Evolutionary conservation across 2,329 filamentous ascomycete genomes (phyloP).

Genomic region (Hymenoscyphus scutula): DNA sequence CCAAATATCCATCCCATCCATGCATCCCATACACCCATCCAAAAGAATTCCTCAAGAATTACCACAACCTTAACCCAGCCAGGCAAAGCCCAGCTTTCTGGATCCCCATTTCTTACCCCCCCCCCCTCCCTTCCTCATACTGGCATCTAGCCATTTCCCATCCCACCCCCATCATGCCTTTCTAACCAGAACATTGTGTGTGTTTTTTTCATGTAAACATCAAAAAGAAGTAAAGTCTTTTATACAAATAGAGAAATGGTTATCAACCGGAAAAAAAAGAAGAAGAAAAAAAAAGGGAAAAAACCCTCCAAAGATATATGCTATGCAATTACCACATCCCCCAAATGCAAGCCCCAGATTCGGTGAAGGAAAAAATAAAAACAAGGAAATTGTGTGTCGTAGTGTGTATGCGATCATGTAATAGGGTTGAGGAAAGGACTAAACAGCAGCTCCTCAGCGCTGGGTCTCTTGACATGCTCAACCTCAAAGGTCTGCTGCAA

Average conservation of each 20-base stretch:
- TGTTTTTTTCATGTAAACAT: background rate
- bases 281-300: background rate
- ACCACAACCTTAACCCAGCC: no score
- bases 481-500: constrained; percentile 90
- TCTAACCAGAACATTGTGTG: no score
- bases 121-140: no score
- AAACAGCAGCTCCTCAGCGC: constrained; percentile 83
- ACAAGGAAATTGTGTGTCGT: no score
- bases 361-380: background rate
- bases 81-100: no score
- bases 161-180: no score
- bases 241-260: background rate
- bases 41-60: no score
- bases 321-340: background rate
- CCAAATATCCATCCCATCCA: no score
- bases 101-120: no score
- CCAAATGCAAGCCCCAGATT: background rate
- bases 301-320: background rate
- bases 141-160: no score
- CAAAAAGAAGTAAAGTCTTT: constrained; percentile 1
- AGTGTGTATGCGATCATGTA: constrained; percentile 42
- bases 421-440: constrained; percentile 79
- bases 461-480: constrained; percentile 88
- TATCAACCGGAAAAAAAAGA: background rate
- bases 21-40: no score